A percentile compares a stretch with the other conserved stretches of the same genome.
These are phyloP conservation scores for Urtica urens DNA, from an alignment of 306 rosid genomes.

Conservation along the genomic window DNA sequence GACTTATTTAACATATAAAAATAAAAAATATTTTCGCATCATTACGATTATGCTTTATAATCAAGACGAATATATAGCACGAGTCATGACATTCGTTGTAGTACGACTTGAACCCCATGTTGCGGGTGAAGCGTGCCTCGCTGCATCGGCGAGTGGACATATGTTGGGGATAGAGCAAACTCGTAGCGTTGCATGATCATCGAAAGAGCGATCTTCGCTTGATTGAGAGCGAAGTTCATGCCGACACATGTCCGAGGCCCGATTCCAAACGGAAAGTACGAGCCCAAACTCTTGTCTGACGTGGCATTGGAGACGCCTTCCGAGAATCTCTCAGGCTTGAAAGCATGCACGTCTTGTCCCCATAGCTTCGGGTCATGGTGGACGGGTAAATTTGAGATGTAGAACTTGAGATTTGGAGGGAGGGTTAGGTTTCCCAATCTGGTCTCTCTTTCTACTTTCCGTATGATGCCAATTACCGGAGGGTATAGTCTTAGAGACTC, in stretches of 20 bases:
- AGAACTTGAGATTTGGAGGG: constrained; percentile 9
- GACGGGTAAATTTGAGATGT: constrained; percentile 1
- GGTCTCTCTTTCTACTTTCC: constrained; percentile 8
- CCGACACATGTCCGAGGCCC: constrained; percentile 21
- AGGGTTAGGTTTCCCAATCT: constrained; percentile 12
- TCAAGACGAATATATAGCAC: too few relatives aligned
- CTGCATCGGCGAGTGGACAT: constrained; percentile 11
- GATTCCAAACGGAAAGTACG: constrained; percentile 16
- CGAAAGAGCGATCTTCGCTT: constrained; percentile 14
- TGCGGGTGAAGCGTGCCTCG: constrained; percentile 8
- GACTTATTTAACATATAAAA: too few relatives aligned
- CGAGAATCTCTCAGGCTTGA: constrained; percentile 22
- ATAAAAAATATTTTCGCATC: too few relatives aligned
- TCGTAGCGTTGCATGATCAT: constrained; percentile 18
- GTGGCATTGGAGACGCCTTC: constrained; percentile 16
- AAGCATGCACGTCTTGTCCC: constrained; percentile 19
- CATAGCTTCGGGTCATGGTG: constrained; percentile 19
- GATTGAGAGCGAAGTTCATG: constrained; percentile 14
- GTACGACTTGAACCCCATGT: constrained; percentile 17
- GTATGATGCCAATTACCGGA: background rate
- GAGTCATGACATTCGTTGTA: background rate
- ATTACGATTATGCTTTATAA: too few relatives aligned
- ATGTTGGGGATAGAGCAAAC: constrained; percentile 14
- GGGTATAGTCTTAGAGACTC: constrained; percentile 21
- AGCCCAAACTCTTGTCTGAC: constrained; percentile 5